Evolutionary conservation across 768 basidiomycete species (phyloP).

Genomic region (Myochromella boudieri): DNA sequence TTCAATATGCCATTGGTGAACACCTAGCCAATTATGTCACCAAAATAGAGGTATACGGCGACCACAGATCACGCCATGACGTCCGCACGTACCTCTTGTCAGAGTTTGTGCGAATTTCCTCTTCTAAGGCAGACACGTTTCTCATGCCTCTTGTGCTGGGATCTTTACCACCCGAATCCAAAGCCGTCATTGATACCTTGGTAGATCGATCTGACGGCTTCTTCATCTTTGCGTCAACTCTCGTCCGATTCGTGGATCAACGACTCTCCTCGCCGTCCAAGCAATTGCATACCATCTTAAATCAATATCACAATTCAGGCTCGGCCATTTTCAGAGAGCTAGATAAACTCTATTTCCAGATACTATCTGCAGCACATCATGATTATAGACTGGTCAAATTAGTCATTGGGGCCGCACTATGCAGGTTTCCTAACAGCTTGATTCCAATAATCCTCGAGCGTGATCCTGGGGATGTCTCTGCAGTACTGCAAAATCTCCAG

Average conservation of each 20-base stretch:
- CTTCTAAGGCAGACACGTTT: too few relatives aligned
- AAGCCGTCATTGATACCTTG: background rate
- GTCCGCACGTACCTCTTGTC: background rate
- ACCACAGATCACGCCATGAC: background rate
- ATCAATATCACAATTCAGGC: background rate
- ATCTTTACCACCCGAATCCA: background rate
- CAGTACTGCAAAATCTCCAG: background rate
- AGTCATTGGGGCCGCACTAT: background rate
- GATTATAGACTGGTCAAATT: background rate
- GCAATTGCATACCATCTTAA: background rate
- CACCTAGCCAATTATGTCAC: background rate
- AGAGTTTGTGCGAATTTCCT: background rate
- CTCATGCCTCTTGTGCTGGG: too few relatives aligned
- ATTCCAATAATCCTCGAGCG: background rate
- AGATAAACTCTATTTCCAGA: background rate
- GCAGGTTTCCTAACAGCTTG: background rate
- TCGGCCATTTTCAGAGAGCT: background rate
- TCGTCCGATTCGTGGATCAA: background rate
- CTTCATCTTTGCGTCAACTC: background rate
- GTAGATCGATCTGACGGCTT: background rate
- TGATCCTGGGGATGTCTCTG: background rate
- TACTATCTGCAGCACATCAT: background rate
- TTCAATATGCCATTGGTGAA: background rate
- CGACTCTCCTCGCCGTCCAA: background rate
- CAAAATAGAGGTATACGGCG: background rate